Base-by-base conservation (phyloP, 2,329 filamentous ascomycete species). In the Monosporascus sp. region DNA sequence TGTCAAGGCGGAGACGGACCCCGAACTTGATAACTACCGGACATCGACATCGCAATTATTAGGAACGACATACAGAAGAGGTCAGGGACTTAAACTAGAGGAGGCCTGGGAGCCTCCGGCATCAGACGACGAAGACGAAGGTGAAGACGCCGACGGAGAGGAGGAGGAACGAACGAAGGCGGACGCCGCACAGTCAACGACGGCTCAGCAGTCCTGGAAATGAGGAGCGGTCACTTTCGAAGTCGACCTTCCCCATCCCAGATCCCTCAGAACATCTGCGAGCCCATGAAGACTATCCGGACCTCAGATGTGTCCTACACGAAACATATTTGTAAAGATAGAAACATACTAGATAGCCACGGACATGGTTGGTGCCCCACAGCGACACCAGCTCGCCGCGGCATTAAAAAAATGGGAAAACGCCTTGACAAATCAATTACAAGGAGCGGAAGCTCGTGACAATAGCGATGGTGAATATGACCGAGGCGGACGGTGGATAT, bases 41-140 rank as follows among this genome's bases (percentile, higher is more conserved):
- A 77, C 77, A 5, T 79, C 79, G 26, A 76, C 82, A 53, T 78
- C 75, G 37, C 76, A 78, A 26, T 68, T 88, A 18, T 69, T 85
- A 47, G 79, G 79, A 24, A 72, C 79, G 7, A 68, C 74, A 2
- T 77, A 76, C 59, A 71, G 74, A 3, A 76, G 74, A 18, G 88
- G 88, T 53, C 89, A 90, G 68, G 88, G 89, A 0, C 73, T 93
- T 60, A 93, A 91, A 67, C 74, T 94, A 3, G 89, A 93, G 69
- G 88, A 92, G 67, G 88, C 88, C 0, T 93, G 80, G 88, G 86
- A 83, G 68, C 88, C 79, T 18, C 86, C 85, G 1, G 78, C 77
- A 9, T 72, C 74, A 2, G 74, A 79, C 26, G 80, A 82, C 46
- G 78, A 81, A 5, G 83, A 86, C 20, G 82, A 82, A 2, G 73